Base-by-base conservation (phyloP, 2,329 filamentous ascomycete species). In the Nemania sp. region DNA sequence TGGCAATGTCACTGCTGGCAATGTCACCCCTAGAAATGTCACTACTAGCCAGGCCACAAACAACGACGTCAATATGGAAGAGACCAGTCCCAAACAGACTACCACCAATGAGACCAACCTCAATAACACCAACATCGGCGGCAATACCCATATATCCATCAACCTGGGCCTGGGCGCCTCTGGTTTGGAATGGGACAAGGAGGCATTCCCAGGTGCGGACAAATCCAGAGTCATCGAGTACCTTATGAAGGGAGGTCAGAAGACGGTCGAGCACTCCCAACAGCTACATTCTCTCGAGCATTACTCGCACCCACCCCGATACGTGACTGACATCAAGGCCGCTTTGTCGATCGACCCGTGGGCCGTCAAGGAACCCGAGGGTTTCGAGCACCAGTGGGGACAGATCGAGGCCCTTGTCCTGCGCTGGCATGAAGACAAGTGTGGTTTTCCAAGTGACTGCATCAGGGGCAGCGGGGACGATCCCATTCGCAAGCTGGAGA, bases 121-220 rank as follows among this genome's bases (percentile, higher is more conserved):
- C 6, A 8, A 35, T 3, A 35, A 7, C 6, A 35, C 6, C 7
- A 11, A 7, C 32, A 35, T 1, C 6, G 11, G 32, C 32, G 11
- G 1, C 11, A 35, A 35, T 35, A 11, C 32, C 3, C 7, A 11
- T 11, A 11, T 11, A 35, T 35, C 32, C 7, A 8, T 8, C 11
- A 3, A 35, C 11, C 32, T 2, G 32, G 32, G 6, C n/a, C n/a
- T n/a, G n/a, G n/a, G n/a, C n/a, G n/a, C n/a, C 7, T 4, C 32
- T 8, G 3, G 32, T 11, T 35, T 35, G 32, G 5, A 18, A 0
- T 64, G 62, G 62, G 49, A 64, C 45, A 1, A 10, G 1, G 27
- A 51, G 6, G 53, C 43, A 15, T 64, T 57, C n/a, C 62, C 62
- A 13, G 13, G 2, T 3, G 53, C 62, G 8, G 15, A 58, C 10